Evolutionary conservation across 148 eudicot species (phyloP), one percentile per base, ranked within the genome.

Genomic region (Amaranthus hypochondriacus): DNA sequence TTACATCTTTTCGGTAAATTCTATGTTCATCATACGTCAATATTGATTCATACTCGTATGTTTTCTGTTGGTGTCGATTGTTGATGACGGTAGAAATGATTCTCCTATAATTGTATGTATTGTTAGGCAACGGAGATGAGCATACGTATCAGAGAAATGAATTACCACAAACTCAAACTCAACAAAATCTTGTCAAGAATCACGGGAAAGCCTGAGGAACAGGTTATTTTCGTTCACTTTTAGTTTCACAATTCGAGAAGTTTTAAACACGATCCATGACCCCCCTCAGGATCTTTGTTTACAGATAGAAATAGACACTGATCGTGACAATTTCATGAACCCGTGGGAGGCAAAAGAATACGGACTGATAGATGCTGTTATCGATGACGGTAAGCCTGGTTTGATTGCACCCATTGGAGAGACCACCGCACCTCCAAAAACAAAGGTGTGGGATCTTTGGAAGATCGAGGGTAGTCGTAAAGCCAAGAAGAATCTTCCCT

Each of bases 331-430:
- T 67, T 95, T 87, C 82, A 85, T 95, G 96, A 87, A 81, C 64
- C 82, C 99, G 44, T 95, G 97, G 97, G 99, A 92, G 72, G 97
- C 99, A 62, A 89, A 86, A 75, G 96, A 86, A 11, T 95, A 95
- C 50, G 99, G 97, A 71, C 77, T 95, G 69, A 83, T 95, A 21
- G 99, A 95, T 74, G 87, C 53, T 53, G 91, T 95, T 55, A 90
- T 95, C 42, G 97, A 95, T 49, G 99, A 92, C 54, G 99, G 99
- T 71, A 95, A 92, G 82, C 99, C 97, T 18, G 99, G 97, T 62
- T 75, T 95, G 75, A 78, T 95, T 71, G 97, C 99, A 53, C 99
- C 97, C 43, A 75, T 74, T 64, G 92, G 79, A 76, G 97, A 92
- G 48, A 43, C 82, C 11, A 15, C 82, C n/a, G 76, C 96, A 60